Conservation (phyloP, 129 eudicot genomes). For the Pittosporum tobira region DNA sequence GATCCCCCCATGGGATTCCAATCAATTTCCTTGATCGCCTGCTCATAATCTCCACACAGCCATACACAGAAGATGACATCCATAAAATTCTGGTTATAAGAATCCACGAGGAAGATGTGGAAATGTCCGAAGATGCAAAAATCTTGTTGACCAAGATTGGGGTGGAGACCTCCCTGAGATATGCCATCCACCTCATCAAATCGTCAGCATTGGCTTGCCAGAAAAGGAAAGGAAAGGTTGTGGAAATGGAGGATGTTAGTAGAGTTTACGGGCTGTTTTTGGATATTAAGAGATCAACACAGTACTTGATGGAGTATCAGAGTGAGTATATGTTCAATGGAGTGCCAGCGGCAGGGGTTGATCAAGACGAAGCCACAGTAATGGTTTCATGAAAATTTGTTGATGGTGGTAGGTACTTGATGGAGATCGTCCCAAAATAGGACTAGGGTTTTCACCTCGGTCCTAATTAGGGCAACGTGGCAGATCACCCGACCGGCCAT, state of each 20-base stretch:
- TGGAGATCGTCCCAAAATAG: too few relatives aligned
- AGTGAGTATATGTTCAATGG: conserved; percentile 80
- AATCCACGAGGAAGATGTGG: conserved; percentile 84
- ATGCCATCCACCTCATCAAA: conserved; percentile 72
- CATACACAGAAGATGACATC: conserved; percentile 68
- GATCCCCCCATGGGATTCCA: conserved; percentile 89
- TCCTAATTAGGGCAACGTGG: too few relatives aligned
- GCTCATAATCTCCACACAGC: conserved; percentile 76
- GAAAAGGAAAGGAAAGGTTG: conserved; percentile 72
- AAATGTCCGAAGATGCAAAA: conserved; percentile 84
- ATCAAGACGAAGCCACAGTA: conserved; percentile 40
- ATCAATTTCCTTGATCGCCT: conserved; percentile 77
- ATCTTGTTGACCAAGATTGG: conserved; percentile 79
- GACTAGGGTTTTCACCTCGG: too few relatives aligned
- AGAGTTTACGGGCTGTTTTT: conserved; percentile 63
- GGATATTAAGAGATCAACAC: conserved; percentile 89
- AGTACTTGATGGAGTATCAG: conserved; percentile 87
- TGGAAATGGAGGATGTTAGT: conserved; percentile 81
- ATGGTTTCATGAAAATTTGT: conserved; percentile 40
- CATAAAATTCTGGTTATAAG: conserved; percentile 72
- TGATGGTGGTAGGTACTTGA: neutral
- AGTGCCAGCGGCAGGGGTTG: conserved; percentile 29
- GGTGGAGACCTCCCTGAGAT: conserved; percentile 63
- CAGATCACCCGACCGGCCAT: too few relatives aligned
- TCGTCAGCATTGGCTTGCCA: conserved; percentile 72